Percentiles rank a stretch among this genome's conserved stretches.
Evolutionary conservation across 345 rosid genomes (phyloP).

Genomic region (Populus nigra): DNA sequence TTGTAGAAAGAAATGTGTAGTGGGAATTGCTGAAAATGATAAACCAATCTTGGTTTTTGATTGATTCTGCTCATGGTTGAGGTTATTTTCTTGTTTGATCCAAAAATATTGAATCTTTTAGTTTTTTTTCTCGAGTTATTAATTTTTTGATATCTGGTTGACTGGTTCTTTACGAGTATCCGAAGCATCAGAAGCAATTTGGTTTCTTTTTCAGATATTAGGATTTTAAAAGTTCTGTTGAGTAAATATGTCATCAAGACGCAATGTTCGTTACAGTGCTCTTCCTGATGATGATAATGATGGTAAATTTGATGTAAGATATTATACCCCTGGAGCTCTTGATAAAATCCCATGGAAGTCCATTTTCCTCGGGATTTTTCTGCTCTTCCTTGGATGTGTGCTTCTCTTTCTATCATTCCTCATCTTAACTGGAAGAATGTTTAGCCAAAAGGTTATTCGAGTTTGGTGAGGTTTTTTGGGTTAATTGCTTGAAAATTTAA

Average conservation of each 20-base stretch:
- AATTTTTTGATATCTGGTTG: neutral
- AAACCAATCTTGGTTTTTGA: neutral
- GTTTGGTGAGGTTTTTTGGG: neutral
- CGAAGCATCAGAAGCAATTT: neutral
- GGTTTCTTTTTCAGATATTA: neutral
- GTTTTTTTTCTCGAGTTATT: neutral
- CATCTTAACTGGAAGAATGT: slow-evolving; percentile 50
- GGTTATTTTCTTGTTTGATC: neutral
- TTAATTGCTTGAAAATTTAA: no score
- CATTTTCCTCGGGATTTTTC: slow-evolving; percentile 63
- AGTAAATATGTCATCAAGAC: slow-evolving; percentile 54
- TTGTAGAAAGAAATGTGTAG: neutral
- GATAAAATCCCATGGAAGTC: slow-evolving; percentile 86
- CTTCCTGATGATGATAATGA: slow-evolving; percentile 59
- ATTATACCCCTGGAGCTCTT: slow-evolving; percentile 54
- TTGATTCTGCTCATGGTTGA: neutral
- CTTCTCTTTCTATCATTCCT: slow-evolving; percentile 69
- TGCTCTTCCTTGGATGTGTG: slow-evolving; percentile 61
- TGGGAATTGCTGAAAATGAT: neutral
- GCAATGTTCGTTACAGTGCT: slow-evolving; percentile 48
- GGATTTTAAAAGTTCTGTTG: neutral
- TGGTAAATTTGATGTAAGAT: slow-evolving; percentile 24
- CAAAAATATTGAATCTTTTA: neutral
- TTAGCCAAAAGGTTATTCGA: neutral
- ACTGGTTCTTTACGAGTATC: neutral